Evolutionary conservation across 164 flowering plant species (phyloP), one percentile per base, ranked within the genome.

Genomic region (Nymphaea thermarum): DNA sequence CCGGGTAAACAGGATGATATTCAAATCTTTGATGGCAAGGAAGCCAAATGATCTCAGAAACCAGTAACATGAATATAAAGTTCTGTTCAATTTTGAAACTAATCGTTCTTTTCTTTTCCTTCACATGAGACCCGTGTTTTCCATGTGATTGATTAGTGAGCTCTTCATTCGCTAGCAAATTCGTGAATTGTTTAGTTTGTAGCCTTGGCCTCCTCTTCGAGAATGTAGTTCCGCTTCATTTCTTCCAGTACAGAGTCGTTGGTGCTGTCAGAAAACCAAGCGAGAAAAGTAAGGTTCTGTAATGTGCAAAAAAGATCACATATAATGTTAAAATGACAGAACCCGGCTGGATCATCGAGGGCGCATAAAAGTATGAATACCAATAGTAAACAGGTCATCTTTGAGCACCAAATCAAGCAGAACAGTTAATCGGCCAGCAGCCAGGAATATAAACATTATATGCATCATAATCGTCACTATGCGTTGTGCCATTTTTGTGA

Each of bases 201-300:
- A 25, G 60, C 67, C 43, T 76, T 78, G 16, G 67, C 73, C 4
- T 86, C 86, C 68, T 88, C 82, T 68, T 83, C 80, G 55, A 79
- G 82, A 77, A 75, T 75, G 82, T 93, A 93, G 15, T 80, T 84
- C 74, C 68, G 85, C 86, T 93, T 93, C 96, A 93, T 87, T 78
- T 87, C 85, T 70, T 93, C 98, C 83, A 93, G 68, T 25, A 90
- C 88, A 2, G 77, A 70, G 67, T 93, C 98, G 77, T 90, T 88
- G 16, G 91, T 90, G 76, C 96, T 90, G 83, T 81, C 64, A 78
- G 45, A 44, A 65, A 53, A 25, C 36, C 36, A 25, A 25, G 36
- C 36, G 36, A 25, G 36, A 25, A 25, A 25, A 1, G 0, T 25
- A 25, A 25, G 36, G 1, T 25, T 25, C 36, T 25, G 36, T 25